Base-by-base conservation (phyloP, 345 rosid genomes). In the Pseudoturritis turrita region DNA sequence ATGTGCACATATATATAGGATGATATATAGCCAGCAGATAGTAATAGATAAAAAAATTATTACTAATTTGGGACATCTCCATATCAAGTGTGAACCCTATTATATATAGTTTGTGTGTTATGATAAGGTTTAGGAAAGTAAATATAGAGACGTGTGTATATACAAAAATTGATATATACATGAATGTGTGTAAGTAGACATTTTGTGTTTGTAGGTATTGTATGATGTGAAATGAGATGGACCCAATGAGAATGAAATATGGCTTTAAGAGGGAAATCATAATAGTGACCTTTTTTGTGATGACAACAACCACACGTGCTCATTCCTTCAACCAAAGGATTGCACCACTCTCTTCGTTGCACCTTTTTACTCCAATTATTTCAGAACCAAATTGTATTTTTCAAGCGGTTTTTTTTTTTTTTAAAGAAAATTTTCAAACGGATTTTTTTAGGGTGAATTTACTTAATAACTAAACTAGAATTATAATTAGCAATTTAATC, bases 291-390 rank as follows among this genome's bases (percentile, higher is more conserved):
- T 60, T 75, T 65, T 39, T 60, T 21, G 71, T 60, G 63, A 68
- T 43, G 73, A 67, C 68, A 67, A 60, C 55, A 74, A 68, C 78
- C 78, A 60, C 73, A 67, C 78, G 73, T 74, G 78, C 74, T 75
- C 74, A 60, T 68, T 60, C 74, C 29, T 68, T 67, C 58, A 15
- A 60, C 69, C 68, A 41, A 22, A n/a, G 62, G 78, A 9, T 61
- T 74, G 54, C 68, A 50, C 73, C 68, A 50, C 73, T 65, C 73
- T 15, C 70, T 54, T 43, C 55, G 43, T 50, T 39, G 43, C 23
- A 71, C 26, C 65, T 64, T 62, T 54, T 54, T 35, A 17, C 65
- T 46, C 71, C 71, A 45, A 55, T 56, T 45, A 45, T 73, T 64
- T 55, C 71, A 46, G 50, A 44, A 17, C 57, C 50, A 31, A 14